These are phyloP conservation scores for Linnemannia schmuckeri DNA, from an alignment of 192 early-diverging fungal species.

Conservation along the genomic window DNA sequence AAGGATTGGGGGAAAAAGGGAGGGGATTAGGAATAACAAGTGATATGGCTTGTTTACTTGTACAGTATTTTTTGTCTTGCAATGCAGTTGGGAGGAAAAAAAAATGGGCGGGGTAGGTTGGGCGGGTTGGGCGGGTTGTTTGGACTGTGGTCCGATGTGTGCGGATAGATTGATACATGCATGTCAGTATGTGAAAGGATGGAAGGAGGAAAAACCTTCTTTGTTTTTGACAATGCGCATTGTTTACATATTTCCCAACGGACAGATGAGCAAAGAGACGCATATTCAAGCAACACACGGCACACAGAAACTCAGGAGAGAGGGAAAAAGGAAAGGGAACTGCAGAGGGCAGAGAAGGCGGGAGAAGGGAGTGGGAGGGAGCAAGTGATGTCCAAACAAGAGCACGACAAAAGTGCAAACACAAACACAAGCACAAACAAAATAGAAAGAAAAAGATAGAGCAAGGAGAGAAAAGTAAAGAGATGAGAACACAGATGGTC, in stretches of 20 bases:
- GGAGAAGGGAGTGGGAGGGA: not conserved
- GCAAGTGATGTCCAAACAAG: not conserved
- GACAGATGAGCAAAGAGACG: not conserved
- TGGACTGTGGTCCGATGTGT: no score
- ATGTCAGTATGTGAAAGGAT: not conserved
- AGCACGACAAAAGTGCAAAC: not conserved
- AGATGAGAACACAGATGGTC: no score
- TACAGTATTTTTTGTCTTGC: no score
- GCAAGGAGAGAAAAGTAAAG: not conserved
- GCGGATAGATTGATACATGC: no score
- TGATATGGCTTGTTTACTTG: no score
- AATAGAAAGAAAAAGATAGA: not conserved
- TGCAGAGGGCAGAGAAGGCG: not conserved
- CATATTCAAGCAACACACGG: not conserved
- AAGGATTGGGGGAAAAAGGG: no score
- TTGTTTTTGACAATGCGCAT: conserved; percentile 2
- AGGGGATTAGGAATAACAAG: no score
- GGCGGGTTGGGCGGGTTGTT: no score
- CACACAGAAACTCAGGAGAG: not conserved
- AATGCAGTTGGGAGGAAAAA: no score
- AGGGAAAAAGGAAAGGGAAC: not conserved
- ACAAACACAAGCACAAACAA: not conserved
- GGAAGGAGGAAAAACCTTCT: not conserved
- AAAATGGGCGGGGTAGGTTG: no score
- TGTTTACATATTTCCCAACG: not conserved